Percentiles rank a stretch among this genome's conserved stretches.
phyloP scores from a whole-genome alignment of 352 stramenopile genomes.

The Phytophthora lateralis region DNA sequence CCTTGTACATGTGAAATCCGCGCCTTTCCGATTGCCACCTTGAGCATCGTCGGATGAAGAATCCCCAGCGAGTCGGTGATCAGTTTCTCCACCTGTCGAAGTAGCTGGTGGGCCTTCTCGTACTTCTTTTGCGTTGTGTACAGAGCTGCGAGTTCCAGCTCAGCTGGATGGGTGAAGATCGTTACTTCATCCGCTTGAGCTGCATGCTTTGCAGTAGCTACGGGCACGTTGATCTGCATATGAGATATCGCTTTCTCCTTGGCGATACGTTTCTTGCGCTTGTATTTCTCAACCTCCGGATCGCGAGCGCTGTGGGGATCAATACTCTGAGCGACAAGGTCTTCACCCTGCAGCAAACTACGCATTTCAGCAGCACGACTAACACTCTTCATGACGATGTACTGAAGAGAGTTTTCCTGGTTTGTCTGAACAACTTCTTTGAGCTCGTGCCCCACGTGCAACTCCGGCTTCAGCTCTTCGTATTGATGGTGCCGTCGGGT shows the following conservation, averaged over 20 bases:
- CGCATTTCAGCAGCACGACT: slow-evolving; percentile 41
- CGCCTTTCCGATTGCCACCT: slow-evolving; percentile 52
- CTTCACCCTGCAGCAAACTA: slow-evolving; percentile 23
- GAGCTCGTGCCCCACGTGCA: slow-evolving; percentile 34
- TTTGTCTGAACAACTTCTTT: slow-evolving; percentile 25
- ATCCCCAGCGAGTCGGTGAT: slow-evolving; percentile 45
- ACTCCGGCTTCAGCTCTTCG: slow-evolving; percentile 40
- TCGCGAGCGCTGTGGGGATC: slow-evolving; percentile 13
- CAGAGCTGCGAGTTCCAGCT: slow-evolving; percentile 58
- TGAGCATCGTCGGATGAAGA: slow-evolving; percentile 61
- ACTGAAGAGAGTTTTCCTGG: slow-evolving; percentile 38
- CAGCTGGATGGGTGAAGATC: slow-evolving; percentile 52
- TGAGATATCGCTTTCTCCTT: slow-evolving; percentile 63
- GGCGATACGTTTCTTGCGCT: slow-evolving; percentile 45
- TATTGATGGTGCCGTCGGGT: slow-evolving; percentile 58
- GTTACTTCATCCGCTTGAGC: slow-evolving; percentile 35
- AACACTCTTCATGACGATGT: slow-evolving; percentile 26
- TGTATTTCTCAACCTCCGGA: slow-evolving; percentile 54
- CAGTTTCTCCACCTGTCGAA: slow-evolving; percentile 36
- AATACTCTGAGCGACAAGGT: not conserved
- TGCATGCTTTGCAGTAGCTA: slow-evolving; percentile 54
- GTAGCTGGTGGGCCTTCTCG: slow-evolving; percentile 45
- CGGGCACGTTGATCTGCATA: slow-evolving; percentile 57
- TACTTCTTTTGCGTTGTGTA: slow-evolving; percentile 70
- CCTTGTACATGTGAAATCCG: slow-evolving; percentile 34